Evolutionary conservation across 2,329 filamentous ascomycete genomes (phyloP).

Genomic region (Alternaria sp.): DNA sequence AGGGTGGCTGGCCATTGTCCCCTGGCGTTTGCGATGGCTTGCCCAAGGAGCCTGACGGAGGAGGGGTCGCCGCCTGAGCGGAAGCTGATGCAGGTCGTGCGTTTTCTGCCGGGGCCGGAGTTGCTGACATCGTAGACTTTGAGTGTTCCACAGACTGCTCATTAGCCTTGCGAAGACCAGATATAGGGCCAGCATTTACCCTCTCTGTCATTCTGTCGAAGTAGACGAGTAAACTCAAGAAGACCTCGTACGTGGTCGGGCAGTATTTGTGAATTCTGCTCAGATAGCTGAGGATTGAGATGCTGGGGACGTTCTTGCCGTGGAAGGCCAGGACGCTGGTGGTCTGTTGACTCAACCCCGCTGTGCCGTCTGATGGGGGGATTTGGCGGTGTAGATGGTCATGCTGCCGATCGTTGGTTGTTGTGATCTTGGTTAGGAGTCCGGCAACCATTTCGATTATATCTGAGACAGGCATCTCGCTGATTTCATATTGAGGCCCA

Average conservation of each 20-base stretch:
- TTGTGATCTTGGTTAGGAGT: conserved; percentile 93
- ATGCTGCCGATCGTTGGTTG: conserved; percentile 93
- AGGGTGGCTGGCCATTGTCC: conserved; percentile 42
- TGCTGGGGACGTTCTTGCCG: conserved; percentile 96
- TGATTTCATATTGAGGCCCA: conserved; percentile 83
- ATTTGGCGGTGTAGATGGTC: conserved; percentile 83
- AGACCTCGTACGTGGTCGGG: conserved; percentile 97
- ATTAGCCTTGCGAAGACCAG: conserved; percentile 63
- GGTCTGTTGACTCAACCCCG: conserved; percentile 67
- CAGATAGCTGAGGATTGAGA: conserved; percentile 94
- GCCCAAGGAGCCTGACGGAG: conserved; percentile 57
- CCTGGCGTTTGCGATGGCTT: conserved; percentile 42
- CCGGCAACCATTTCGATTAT: conserved; percentile 99
- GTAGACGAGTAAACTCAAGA: conserved; percentile 92
- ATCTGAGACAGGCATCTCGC: conserved; percentile 94
- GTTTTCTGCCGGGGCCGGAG: conserved; percentile 35
- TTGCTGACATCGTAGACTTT: conserved; percentile 36
- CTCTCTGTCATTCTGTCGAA: conserved; percentile 99
- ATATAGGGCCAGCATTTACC: conserved; percentile 81
- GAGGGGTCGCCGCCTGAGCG: conserved; percentile 56
- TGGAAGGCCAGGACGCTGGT: conserved; percentile 90
- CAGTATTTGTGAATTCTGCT: conserved; percentile 98
- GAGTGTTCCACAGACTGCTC: conserved; percentile 53
- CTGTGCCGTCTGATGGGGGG: conserved; percentile 64
- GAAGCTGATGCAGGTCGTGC: conserved; percentile 33